These are phyloP conservation scores for Avena atlantica DNA, from an alignment of 176 grass and related monocot genomes.

Conservation along the genomic window DNA sequence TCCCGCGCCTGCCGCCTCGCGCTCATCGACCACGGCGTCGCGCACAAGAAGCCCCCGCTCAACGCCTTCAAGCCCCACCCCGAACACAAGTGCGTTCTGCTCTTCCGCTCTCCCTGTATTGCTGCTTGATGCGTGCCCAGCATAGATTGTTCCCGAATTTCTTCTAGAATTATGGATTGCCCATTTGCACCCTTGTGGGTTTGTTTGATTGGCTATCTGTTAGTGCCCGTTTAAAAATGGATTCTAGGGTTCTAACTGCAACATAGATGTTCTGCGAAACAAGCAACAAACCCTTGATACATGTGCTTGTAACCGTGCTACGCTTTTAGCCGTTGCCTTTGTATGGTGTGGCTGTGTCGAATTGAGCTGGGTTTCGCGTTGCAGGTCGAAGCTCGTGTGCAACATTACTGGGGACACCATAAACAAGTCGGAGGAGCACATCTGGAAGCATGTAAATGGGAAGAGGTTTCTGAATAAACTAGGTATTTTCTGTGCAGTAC, in stretches of 20 bases:
- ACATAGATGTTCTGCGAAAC: neutral
- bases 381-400: slow-evolving; percentile 79
- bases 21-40: slow-evolving; percentile 75
- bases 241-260: slow-evolving; percentile 22
- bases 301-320: neutral
- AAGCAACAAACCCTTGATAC: neutral
- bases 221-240: neutral
- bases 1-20: slow-evolving; percentile 79
- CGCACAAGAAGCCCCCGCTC: slow-evolving; percentile 72
- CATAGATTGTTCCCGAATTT: neutral
- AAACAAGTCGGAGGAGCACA: slow-evolving; percentile 89
- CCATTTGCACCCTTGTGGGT: neutral
- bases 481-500: slow-evolving; percentile 50
- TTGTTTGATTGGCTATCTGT: neutral
- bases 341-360: neutral
- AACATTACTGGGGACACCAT: slow-evolving; percentile 78
- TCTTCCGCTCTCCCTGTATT: neutral
- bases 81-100: slow-evolving; percentile 60
- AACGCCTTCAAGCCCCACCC: slow-evolving; percentile 85
- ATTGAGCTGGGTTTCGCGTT: slow-evolving; percentile 4
- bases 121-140: neutral
- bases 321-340: neutral
- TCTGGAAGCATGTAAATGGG: slow-evolving; percentile 97
- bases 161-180: neutral
- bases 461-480: slow-evolving; percentile 87